Base-by-base conservation (phyloP, 2,329 filamentous ascomycete species). In the Myriosclerotinia curreyana region DNA sequence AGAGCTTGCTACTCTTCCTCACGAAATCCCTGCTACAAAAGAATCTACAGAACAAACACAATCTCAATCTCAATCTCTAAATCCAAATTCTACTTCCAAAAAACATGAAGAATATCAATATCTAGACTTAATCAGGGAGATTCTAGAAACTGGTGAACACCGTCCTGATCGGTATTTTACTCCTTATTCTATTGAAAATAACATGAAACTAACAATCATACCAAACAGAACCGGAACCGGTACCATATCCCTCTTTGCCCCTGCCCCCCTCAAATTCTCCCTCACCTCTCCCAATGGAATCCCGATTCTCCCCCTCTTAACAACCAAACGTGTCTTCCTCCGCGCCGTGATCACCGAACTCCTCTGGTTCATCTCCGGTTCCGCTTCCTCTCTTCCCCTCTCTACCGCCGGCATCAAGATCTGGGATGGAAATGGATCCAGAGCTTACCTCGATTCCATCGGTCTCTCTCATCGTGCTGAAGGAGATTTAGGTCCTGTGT, bases 341-440 rank as follows among this genome's bases (percentile, higher is more conserved):
- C 89, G 91, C 66, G 94, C 93, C 71, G 90, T 99, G 58, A 82
- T 98, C 67, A 90, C 88, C 69, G 95, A 99, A 77, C 87, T 99
- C 0, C 87, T 99, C 66, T 99, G 95, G 95, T 99, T 99, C 78
- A 83, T 99, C 70, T 84, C 86, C 52, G 95, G 92, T 73, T 86
- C 81, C 72, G 99, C 95, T 3, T 92, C 91, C 0, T 93, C 91
- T 1, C 78, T 86, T 5, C 81, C 92, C 0, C 86, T 99, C 3
- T 88, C 86, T 66, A 86, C 87, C 15, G 86, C 88, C 1, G 92
- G 92, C 38, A 87, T 99, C 73, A 96, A 96, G 78, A 99, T 99
- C 75, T 99, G 95, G 95, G 95, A 99, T 75, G 94, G 93, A 72
- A 99, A 99, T 75, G 95, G 94, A 51, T 92, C 88, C 54, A 90